Evolutionary conservation across 176 grass and related monocot genomes (phyloP).

Genomic region (Aegilops sharonensis): DNA sequence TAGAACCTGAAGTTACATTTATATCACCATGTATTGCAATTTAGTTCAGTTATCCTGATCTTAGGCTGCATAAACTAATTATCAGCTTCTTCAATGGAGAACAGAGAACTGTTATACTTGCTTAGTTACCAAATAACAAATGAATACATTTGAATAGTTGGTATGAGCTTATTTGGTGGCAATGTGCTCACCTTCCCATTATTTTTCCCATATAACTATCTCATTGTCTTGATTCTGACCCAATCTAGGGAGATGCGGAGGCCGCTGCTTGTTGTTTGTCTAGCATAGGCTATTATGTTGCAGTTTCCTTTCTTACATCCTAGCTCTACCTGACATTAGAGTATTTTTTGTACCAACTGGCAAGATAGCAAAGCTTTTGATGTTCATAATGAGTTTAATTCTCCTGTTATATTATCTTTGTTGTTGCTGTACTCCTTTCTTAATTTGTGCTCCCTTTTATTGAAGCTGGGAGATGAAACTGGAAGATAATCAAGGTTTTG

Average conservation of each 20-base stretch:
- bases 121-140: not conserved
- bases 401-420: not conserved
- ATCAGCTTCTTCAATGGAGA: not conserved
- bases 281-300: not conserved
- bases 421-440: not conserved
- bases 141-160: not conserved
- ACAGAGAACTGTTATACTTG: not conserved
- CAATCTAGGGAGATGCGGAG: not conserved
- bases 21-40: not conserved
- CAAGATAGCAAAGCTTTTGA: not conserved
- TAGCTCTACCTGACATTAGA: not conserved
- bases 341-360: not conserved
- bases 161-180: not conserved
- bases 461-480: conserved; percentile 42
- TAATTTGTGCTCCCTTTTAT: not conserved
- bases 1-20: not conserved
- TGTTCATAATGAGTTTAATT: not conserved
- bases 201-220: not conserved
- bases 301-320: not conserved
- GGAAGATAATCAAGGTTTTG: not conserved
- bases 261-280: not conserved
- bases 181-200: not conserved
- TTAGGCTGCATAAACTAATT: not conserved
- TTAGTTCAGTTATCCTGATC: not conserved
- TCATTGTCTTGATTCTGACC: not conserved